These are phyloP conservation scores for Pichia paraexigua DNA, from an alignment of 805 yeast genomes.

Conservation along the genomic window DNA sequence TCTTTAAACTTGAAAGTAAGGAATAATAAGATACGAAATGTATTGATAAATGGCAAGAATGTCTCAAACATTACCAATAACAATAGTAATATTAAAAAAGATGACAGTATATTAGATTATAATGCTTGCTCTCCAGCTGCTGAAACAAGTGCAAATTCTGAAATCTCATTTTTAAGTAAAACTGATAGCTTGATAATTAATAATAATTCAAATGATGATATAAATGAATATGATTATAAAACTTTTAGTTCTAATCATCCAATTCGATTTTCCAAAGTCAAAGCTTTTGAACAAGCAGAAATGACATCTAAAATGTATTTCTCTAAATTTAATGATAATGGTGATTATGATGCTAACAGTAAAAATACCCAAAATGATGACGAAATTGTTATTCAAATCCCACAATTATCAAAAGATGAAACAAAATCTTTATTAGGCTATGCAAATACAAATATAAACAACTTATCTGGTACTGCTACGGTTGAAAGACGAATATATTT, in stretches of 20 bases:
- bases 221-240: constrained; percentile 29
- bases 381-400: constrained; percentile 17
- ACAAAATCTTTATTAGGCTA: constrained; percentile 10
- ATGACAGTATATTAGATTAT: not conserved
- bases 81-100: not conserved
- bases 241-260: constrained; percentile 29
- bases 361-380: not conserved
- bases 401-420: constrained; percentile 17
- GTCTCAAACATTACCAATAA: not conserved
- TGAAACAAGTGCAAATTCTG: constrained; percentile 5
- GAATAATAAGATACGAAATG: not conserved
- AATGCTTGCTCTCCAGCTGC: constrained; percentile 1
- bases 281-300: constrained; percentile 32
- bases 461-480: not conserved
- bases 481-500: constrained; percentile 20
- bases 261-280: constrained; percentile 26
- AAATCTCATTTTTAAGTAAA: constrained; percentile 9
- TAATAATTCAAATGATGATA: constrained; percentile 18
- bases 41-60: not conserved
- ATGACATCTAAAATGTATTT: constrained; percentile 23
- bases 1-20: not conserved
- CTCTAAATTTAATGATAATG: not conserved
- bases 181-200: constrained; percentile 21
- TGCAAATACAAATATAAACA: not conserved
- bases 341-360: not conserved